phyloP scores from a whole-genome alignment of 805 yeast genomes.

The Isabelozyma gotoi region DNA sequence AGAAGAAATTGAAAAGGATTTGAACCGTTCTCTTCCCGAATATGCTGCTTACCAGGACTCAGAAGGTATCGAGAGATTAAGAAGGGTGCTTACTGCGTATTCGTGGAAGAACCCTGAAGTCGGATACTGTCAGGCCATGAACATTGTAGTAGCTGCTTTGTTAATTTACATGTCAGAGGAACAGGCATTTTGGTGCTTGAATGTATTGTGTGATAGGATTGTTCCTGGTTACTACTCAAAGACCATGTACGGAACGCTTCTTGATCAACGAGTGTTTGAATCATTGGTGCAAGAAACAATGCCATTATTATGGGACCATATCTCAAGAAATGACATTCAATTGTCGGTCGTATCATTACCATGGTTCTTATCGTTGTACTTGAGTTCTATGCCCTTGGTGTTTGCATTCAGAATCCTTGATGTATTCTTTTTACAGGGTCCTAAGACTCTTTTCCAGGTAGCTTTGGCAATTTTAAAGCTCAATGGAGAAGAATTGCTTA shows the following conservation, averaged over 20 bases:
- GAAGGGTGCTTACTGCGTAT: slow-evolving; percentile 89
- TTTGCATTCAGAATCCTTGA: slow-evolving; percentile 92
- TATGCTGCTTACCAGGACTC: slow-evolving; percentile 87
- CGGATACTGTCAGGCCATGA: slow-evolving; percentile 99
- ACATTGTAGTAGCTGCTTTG: slow-evolving; percentile 80
- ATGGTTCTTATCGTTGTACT: slow-evolving; percentile 89
- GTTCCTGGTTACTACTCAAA: slow-evolving; percentile 96
- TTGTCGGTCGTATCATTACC: slow-evolving; percentile 91
- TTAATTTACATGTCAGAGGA: slow-evolving; percentile 90
- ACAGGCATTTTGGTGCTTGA: slow-evolving; percentile 93
- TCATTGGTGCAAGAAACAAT: slow-evolving; percentile 82
- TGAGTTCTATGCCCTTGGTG: slow-evolving; percentile 91
- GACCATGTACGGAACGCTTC: slow-evolving; percentile 94
- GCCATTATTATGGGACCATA: slow-evolving; percentile 87
- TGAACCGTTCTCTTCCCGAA: slow-evolving; percentile 92
- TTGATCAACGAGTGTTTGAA: slow-evolving; percentile 94
- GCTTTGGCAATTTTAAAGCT: slow-evolving; percentile 87
- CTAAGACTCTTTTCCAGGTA: slow-evolving; percentile 85
- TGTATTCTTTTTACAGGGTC: slow-evolving; percentile 85
- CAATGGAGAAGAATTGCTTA: slow-evolving; percentile 80
- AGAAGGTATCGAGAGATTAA: slow-evolving; percentile 80
- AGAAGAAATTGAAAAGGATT: slow-evolving; percentile 95
- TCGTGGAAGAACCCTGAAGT: slow-evolving; percentile 97
- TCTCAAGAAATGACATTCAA: slow-evolving; percentile 78
- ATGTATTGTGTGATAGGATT: slow-evolving; percentile 74